Evolutionary conservation across 805 yeast species (phyloP).

Genomic region (Dipodascus albidus): DNA sequence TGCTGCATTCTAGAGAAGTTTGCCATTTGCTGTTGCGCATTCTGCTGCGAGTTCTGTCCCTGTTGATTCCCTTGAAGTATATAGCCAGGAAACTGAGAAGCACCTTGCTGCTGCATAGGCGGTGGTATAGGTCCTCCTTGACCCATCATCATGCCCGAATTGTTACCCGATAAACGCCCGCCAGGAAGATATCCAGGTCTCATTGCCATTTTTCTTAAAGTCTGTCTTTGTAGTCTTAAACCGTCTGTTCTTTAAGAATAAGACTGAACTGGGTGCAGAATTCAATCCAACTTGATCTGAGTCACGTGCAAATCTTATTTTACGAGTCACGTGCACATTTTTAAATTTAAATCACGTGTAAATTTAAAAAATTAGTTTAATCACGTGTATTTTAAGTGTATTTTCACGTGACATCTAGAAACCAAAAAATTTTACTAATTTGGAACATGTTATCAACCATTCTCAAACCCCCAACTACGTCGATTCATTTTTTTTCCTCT

Average conservation of each 20-base stretch:
- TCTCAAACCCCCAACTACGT: not conserved
- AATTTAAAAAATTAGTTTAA: too few relatives aligned
- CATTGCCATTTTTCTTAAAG: conserved; percentile 1
- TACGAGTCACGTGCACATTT: too few relatives aligned
- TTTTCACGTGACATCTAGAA: not conserved
- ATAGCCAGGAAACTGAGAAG: not conserved
- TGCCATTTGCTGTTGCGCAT: not conserved
- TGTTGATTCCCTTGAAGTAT: not conserved
- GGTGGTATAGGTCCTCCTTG: conserved; percentile 1
- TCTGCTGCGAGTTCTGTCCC: not conserved
- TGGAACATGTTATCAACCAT: not conserved
- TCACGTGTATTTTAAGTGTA: not conserved
- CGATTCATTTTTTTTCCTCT: not conserved
- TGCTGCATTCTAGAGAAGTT: not conserved
- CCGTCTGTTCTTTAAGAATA: too few relatives aligned
- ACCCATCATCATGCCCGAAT: not conserved
- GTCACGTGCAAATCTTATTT: too few relatives aligned
- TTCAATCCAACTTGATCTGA: too few relatives aligned
- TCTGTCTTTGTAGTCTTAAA: too few relatives aligned
- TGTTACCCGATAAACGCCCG: not conserved
- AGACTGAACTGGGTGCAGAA: too few relatives aligned
- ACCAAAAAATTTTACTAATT: not conserved
- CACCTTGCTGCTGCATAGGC: not conserved
- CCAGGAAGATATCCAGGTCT: not conserved
- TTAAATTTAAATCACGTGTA: too few relatives aligned